These are phyloP conservation scores for Ophiocordyceps sinensis DNA, from an alignment of 2,329 filamentous ascomycete species.

Conservation along the genomic window DNA sequence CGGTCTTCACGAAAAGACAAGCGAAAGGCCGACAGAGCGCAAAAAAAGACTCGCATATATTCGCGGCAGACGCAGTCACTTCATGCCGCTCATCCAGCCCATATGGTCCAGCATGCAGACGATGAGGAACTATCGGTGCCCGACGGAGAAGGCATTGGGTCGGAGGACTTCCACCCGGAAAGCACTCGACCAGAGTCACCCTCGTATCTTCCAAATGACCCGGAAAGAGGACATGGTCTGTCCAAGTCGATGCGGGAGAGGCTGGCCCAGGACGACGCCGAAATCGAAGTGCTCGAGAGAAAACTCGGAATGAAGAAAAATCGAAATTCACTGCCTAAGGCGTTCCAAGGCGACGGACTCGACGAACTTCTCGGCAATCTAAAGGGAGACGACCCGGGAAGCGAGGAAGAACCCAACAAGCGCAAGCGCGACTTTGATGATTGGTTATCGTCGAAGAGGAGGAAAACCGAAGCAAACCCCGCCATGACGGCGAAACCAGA, in stretches of 20 bases:
- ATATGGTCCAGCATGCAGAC: not conserved
- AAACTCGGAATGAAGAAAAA: constrained; percentile 69
- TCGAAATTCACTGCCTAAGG: constrained; percentile 57
- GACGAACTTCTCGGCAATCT: constrained; percentile 63
- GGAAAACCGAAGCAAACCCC: constrained; percentile 9
- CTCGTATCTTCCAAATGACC: constrained; percentile 13
- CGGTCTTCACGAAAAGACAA: constrained; percentile 42
- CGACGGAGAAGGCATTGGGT: not conserved
- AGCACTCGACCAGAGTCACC: constrained; percentile 9
- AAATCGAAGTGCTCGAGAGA: constrained; percentile 77
- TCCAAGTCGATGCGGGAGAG: constrained; percentile 26
- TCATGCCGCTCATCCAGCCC: not conserved
- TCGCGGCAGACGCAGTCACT: constrained; percentile 1
- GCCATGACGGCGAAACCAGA: not conserved
- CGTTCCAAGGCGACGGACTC: constrained; percentile 70
- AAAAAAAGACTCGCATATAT: constrained; percentile 36
- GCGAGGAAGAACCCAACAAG: constrained; percentile 46
- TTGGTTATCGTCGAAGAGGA: constrained; percentile 44
- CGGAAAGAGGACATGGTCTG: constrained; percentile 10
- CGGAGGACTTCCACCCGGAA: constrained; percentile 7
- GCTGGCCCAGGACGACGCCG: constrained; percentile 68
- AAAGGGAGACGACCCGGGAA: constrained; percentile 27
- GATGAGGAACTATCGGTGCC: constrained; percentile 3
- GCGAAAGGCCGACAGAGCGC: constrained; percentile 48
- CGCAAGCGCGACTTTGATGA: constrained; percentile 41